Base-by-base conservation (phyloP, 2,329 filamentous ascomycete species). In the Incumbomyces lentus region DNA sequence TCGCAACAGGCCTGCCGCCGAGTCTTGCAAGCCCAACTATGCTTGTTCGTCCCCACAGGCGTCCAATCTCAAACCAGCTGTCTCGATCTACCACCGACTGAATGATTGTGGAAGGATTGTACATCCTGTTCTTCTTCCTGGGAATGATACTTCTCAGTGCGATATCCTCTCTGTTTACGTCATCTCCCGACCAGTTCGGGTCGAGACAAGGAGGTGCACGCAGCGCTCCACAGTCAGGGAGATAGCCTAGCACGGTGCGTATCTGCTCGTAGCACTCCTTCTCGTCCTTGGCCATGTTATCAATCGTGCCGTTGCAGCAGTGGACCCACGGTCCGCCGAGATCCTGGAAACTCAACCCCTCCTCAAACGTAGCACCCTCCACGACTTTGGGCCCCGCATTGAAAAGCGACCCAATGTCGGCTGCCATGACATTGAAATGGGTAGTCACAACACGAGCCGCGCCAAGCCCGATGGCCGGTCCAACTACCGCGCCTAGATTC, bases 391-490 rank as follows among this genome's bases (percentile, higher is more conserved):
- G 78, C 0, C 79, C 79, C 6, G 79, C 79, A 56, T 82, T 82
- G 57, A 82, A 81, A 18, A 82, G 56, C 1, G 70, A 68, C 0
- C 78, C 79, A 1, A 82, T 67, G 57, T 82, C 76, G 3, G 65
- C 76, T 2, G 78, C 77, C 78, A 82, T 82, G 30, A 82, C 78
- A 1, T 72, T 77, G 56, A 82, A 82, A 57, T 82, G 79, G 38
- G 76, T 81, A 1, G 71, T 69, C 1, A 78, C 75, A 0, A 81
- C 76, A 34, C 78, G 64, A 1, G 78, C 78, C 2, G 78, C 77
- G 6, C 79, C 78, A 2, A 82, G 63, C 0, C 79, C 79, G 50
- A 68, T 66, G 0, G 78, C 78, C 4, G 79, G 78, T 0, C 79
- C 79, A 10, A 82, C 55, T 0, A 81, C 75, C 1, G 78, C 78